phyloP scores from a whole-genome alignment of 495 filamentous ascomycete genomes.

The Tuber indicum region DNA sequence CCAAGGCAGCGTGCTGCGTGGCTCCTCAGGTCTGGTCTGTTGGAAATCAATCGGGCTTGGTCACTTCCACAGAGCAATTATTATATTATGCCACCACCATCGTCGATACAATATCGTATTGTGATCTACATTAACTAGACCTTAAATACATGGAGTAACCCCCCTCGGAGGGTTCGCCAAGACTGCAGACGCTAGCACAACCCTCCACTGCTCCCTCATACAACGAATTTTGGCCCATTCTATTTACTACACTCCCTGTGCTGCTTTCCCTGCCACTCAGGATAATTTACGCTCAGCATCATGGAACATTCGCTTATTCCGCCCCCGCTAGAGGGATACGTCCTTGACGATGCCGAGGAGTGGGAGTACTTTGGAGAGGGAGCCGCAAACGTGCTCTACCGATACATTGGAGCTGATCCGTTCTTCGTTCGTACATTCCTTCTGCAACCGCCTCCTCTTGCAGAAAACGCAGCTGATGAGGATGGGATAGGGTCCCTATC shows the following conservation, averaged over 20 bases:
- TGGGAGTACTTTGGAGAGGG: slow-evolving; percentile 49
- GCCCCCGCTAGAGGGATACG: slow-evolving; percentile 27
- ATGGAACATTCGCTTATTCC: slow-evolving; percentile 24
- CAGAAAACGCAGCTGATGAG: background rate
- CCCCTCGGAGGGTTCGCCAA: slow-evolving; percentile 6
- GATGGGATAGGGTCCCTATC: slow-evolving; percentile 28
- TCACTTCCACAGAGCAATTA: background rate
- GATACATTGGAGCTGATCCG: slow-evolving; percentile 45
- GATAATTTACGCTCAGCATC: background rate
- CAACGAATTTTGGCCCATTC: background rate
- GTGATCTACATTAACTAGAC: background rate
- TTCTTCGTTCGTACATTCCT: slow-evolving; percentile 37
- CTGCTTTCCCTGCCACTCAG: background rate
- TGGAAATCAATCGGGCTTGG: background rate
- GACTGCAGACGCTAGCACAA: slow-evolving; percentile 32
- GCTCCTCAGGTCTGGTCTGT: background rate
- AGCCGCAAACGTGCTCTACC: slow-evolving; percentile 61
- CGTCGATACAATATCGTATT: background rate
- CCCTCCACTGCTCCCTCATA: background rate
- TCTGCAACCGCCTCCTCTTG: slow-evolving; percentile 13
- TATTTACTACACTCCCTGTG: background rate
- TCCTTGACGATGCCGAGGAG: slow-evolving; percentile 35
- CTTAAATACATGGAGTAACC: background rate
- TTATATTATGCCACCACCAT: background rate
- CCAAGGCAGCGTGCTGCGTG: background rate